Evolutionary conservation across 2,329 filamentous ascomycete genomes (phyloP), one percentile per base, ranked within the genome.

Genomic region (Stagonosporopsis vannaccii): DNA sequence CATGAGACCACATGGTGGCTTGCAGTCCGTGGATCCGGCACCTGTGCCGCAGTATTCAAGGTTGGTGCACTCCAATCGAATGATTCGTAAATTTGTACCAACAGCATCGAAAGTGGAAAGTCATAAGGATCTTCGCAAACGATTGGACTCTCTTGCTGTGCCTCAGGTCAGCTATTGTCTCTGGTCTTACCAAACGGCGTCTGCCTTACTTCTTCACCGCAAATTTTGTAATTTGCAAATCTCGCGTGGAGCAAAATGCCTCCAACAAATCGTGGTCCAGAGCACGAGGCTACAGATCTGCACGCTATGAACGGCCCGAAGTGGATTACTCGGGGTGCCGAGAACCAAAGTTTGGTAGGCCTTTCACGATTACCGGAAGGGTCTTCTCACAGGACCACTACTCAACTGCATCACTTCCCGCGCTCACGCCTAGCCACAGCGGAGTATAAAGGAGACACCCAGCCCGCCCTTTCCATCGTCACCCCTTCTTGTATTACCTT

Each of bases 121-220:
- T 26, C 26, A 28, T 25, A 35, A 17, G 36, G 17, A 39, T 28
- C 3, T 22, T 22, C 15, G 13, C 17, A 39, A 33, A 42, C 9
- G 53, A 56, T 56, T 56, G 53, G 53, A 26, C 23, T 35, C n/a
- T 20, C 23, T 22, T 19, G 9, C n/a, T 11, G 23, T 49, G n/a
- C 23, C 25, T 26, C 36, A 40, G 52, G 25, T 57, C 39, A 53
- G 55, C 44, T n/a, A 40, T 19, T 25, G 32, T 41, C 20, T 33
- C 33, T 28, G 44, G n/a, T 43, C 55, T 58, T 39, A 48, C 48
- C 28, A 30, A 32, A 28, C 44, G 25, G 25, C 26, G 37, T 45
- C 45, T 52, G 55, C 55, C 49, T 57, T 43, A 57, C 30, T 58
- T 35, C 28, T 35, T 41, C 55, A 56, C 53, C 53, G 53, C 47